Base-by-base conservation (phyloP, 768 basidiomycete species). In the Fistulinella prunicolor region DNA sequence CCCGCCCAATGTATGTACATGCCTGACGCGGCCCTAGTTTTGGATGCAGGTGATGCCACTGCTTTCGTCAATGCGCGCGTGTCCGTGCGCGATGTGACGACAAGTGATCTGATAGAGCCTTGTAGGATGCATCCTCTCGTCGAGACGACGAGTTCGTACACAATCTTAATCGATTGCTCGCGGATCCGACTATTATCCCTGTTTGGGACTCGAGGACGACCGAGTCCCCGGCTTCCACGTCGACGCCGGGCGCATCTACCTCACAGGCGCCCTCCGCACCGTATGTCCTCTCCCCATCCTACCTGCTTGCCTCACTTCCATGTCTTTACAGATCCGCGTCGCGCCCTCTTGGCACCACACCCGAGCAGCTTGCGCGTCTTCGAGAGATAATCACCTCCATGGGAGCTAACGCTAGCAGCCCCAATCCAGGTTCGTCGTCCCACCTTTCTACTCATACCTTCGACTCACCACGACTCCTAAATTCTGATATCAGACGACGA, bases 1-100 rank as follows among this genome's bases (percentile, higher is more conserved):
- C 32, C 20, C 4, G 3, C 7, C 13, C 21, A 23, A 34, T 14
- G n/a, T 28, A 28, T 28, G 6, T 28, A 12, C 16, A 3, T 38
- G 4, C 9, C 36, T 53, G 42, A 45, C 50, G 53, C 35, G 42
- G 16, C 17, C 23, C 5, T 57, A 92, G 89, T 92, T 89, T 59
- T 92, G 89, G 89, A 73, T 91, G 80, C 89, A 91, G 85, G 88
- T 88, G 66, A 59, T 45, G 19, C 20, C 20, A 6, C 26, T 28
- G 7, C 19, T 36, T 42, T 24, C 2, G 6, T 16, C 22, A n/a
- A 37, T 50, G 35, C 38, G 16, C 32, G 39, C 49, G 32, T 28
- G 26, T 10, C 6, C 10, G 26, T 28, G 26, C 10, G 26, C 26
- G 26, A n/a, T 26, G 22, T 21, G 30, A 17, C 20, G 34, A 45